These are phyloP conservation scores for Leptodermis oblonga DNA, from an alignment of 257 asterid genomes.

Conservation along the genomic window DNA sequence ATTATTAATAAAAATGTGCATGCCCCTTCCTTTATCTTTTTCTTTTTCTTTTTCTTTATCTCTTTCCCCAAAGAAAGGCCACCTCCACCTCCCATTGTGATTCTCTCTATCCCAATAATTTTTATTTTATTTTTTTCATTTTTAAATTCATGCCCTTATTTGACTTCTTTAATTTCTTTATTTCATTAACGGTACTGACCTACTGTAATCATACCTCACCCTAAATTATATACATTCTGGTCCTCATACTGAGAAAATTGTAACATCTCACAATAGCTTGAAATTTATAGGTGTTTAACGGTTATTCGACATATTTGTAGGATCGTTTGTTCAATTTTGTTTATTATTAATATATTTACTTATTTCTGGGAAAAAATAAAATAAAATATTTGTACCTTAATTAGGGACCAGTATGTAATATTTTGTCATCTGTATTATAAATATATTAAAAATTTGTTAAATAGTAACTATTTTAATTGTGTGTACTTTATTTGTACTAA, in stretches of 20 bases:
- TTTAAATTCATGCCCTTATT: neutral
- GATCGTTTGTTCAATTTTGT: too few species aligned
- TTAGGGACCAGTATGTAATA: neutral
- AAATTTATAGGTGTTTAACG: too few species aligned
- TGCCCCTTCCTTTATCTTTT: too few species aligned
- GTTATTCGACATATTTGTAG: too few species aligned
- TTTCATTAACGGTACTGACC: too few species aligned
- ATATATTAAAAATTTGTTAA: neutral
- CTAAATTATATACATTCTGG: too few species aligned
- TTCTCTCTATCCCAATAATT: neutral
- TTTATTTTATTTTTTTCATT: too few species aligned
- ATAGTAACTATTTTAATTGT: neutral
- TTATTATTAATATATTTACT: too few species aligned
- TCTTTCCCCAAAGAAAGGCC: conserved; percentile 24
- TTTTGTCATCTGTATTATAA: neutral
- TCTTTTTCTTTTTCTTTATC: conserved; percentile 28
- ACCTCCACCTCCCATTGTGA: conserved; percentile 10
- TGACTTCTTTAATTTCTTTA: neutral
- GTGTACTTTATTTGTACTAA: neutral
- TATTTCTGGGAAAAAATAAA: neutral
- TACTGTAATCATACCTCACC: too few species aligned
- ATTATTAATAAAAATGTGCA: neutral
- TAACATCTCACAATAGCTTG: too few species aligned
- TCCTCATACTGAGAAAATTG: too few species aligned
- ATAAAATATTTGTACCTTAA: too few species aligned